Evolutionary conservation across 148 eudicot species (phyloP), one percentile per base, ranked within the genome.

Genomic region (Silene uniflora): DNA sequence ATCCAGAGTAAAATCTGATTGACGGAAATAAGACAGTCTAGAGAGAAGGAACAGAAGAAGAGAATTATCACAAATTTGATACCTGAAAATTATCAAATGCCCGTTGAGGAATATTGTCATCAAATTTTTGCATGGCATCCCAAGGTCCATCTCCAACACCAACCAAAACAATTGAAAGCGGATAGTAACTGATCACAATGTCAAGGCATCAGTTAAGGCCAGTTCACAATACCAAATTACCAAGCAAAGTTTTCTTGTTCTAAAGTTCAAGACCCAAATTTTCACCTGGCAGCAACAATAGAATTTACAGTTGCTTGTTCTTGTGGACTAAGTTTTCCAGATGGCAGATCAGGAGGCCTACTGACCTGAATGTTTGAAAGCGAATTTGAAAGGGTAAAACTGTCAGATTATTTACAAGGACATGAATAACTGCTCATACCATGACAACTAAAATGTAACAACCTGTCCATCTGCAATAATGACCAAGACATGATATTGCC

Each of bases 71-170:
- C 32, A 66, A 63, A 35, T 27, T n/a, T 52, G 65, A 69, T 84
- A 89, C 96, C 93, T 91, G 97, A 76, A 91, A 91, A 81, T 91
- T 91, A 85, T 91, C 97, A 75, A 91, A 91, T 75, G 86, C 87
- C 32, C 97, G 90, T 8, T 86, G 89, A 75, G 91, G 89, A 81
- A 91, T 84, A 78, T 85, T 89, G 75, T 91, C 93, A 73, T 91
- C 97, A 75, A 91, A 91, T 71, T 83, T 84, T 68, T 85, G 67
- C 97, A 91, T 91, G 60, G 83, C 89, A 77, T 91, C 97, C 97
- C 97, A 91, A 4, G 97, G 97, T 76, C 97, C 97, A 80, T 91
- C 97, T 72, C 97, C 97, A 61, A 91, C 93, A 67, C 97, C 97
- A 76, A 91, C 81, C 74, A 91, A 82, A 73, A 91, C 81, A 80